Percentiles rank a stretch among this genome's conserved stretches.
These are phyloP conservation scores for Neohortaea acidophila DNA, from an alignment of 495 filamentous ascomycete genomes.

Conservation along the genomic window DNA sequence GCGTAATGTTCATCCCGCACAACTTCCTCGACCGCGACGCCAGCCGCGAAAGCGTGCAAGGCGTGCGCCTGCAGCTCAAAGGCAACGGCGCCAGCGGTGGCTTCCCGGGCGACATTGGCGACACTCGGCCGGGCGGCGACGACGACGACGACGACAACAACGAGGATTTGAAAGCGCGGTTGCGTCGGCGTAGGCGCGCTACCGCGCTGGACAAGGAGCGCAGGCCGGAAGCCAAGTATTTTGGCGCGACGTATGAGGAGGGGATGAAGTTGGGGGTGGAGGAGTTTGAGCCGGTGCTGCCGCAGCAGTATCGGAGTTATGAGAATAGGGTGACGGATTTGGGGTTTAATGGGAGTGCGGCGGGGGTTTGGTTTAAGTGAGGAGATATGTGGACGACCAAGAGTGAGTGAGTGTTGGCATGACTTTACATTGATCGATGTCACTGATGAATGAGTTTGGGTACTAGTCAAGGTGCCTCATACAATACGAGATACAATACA, in stretches of 20 bases:
- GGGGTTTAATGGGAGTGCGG: conserved; percentile 11
- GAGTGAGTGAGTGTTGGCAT: too few relatives aligned
- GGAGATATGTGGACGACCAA: too few relatives aligned
- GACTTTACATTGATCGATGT: too few relatives aligned
- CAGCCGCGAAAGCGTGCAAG: conserved; percentile 15
- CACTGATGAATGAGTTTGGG: too few relatives aligned
- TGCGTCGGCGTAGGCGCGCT: not conserved
- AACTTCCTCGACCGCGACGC: conserved; percentile 16
- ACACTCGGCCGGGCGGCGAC: too few relatives aligned
- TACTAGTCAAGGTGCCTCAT: too few relatives aligned
- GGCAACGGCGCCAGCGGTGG: conserved; percentile 12
- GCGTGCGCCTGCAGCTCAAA: conserved; percentile 13
- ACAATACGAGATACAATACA: too few relatives aligned
- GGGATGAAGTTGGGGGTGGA: conserved; percentile 13
- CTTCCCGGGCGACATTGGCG: conserved; percentile 11
- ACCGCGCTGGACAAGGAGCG: conserved; percentile 1
- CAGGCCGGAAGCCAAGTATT: conserved; percentile 11
- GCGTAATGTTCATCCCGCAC: conserved; percentile 18
- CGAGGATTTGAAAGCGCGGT: conserved; percentile 6
- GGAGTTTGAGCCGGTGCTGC: conserved; percentile 14
- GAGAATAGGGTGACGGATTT: conserved; percentile 9
- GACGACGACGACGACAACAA: not conserved
- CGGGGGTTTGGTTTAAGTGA: conserved; percentile 7
- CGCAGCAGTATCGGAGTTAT: conserved; percentile 4
- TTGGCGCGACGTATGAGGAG: conserved; percentile 13